Evolutionary conservation across 2,329 filamentous ascomycete species (phyloP).

Genomic region (Penicillium sp.): DNA sequence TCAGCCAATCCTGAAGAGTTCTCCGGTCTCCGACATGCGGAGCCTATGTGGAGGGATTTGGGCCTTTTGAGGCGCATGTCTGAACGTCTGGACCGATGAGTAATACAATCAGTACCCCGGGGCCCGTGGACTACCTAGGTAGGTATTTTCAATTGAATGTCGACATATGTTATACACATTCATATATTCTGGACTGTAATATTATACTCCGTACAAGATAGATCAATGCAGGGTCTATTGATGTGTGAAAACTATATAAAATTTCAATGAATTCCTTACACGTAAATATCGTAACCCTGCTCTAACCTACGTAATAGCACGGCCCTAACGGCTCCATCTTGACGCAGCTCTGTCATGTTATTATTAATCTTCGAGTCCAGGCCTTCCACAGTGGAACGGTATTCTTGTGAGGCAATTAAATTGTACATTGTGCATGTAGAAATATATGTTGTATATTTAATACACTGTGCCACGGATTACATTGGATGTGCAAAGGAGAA

Average conservation of each 20-base stretch:
- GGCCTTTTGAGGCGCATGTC: neutral
- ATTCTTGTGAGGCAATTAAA: neutral
- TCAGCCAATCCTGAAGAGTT: neutral
- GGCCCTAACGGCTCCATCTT: neutral
- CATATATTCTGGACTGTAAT: neutral
- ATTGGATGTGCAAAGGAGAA: neutral
- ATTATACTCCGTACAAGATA: neutral
- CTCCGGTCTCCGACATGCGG: constrained; percentile 7
- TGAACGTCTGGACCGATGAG: neutral
- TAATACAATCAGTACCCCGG: constrained; percentile 1
- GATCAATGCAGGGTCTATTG: neutral
- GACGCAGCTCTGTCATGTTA: neutral
- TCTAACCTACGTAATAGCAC: neutral
- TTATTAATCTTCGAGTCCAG: constrained; percentile 1
- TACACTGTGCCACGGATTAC: neutral
- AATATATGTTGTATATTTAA: neutral
- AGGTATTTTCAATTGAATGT: neutral
- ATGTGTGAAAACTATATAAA: neutral
- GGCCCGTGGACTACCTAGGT: too few relatives aligned
- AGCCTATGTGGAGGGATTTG: neutral
- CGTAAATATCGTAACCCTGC: neutral
- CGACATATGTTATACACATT: neutral
- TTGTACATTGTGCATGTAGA: neutral
- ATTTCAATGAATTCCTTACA: neutral
- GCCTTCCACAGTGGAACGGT: neutral